These are phyloP conservation scores for Astrephomene gubernaculifera DNA, from an alignment of 139 green algal genomes.

Conservation along the genomic window DNA sequence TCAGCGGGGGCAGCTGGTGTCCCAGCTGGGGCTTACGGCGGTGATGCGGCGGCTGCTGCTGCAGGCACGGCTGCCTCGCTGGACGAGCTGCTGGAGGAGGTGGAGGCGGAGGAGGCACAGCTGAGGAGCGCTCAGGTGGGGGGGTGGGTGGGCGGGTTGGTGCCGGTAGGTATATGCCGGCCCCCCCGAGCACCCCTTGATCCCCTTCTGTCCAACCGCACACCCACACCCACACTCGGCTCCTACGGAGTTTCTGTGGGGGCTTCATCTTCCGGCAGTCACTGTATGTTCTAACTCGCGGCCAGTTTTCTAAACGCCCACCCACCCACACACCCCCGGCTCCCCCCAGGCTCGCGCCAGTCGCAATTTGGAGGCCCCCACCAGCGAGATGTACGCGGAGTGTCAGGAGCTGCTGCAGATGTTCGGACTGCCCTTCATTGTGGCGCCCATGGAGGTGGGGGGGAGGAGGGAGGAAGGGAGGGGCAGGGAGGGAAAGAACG, in stretches of 20 bases:
- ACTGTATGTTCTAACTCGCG: too few relatives aligned
- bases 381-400: constrained; percentile 85
- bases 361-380: constrained; percentile 70
- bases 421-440: constrained; percentile 98
- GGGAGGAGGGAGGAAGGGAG: neutral
- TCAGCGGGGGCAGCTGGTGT: neutral
- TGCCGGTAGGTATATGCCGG: too few relatives aligned
- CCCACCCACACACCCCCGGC: neutral
- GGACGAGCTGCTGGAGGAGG: constrained; percentile 32
- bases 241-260: too few relatives aligned
- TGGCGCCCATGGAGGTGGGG: constrained; percentile 87
- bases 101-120: constrained; percentile 28
- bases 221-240: neutral
- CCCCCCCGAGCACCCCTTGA: too few relatives aligned
- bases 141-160: neutral
- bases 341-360: constrained; percentile 18
- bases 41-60: neutral
- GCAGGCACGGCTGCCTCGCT: neutral
- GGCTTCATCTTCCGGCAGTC: too few relatives aligned
- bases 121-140: constrained; percentile 14
- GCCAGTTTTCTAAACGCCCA: neutral
- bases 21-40: neutral
- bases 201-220: too few relatives aligned
- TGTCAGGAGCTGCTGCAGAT: constrained; percentile 94
- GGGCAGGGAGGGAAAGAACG: neutral